A percentile compares a stretch with the other conserved stretches of the same genome.
Conservation (phyloP, 2,329 filamentous ascomycete genomes). For the Epichloe sylvatica region DNA sequence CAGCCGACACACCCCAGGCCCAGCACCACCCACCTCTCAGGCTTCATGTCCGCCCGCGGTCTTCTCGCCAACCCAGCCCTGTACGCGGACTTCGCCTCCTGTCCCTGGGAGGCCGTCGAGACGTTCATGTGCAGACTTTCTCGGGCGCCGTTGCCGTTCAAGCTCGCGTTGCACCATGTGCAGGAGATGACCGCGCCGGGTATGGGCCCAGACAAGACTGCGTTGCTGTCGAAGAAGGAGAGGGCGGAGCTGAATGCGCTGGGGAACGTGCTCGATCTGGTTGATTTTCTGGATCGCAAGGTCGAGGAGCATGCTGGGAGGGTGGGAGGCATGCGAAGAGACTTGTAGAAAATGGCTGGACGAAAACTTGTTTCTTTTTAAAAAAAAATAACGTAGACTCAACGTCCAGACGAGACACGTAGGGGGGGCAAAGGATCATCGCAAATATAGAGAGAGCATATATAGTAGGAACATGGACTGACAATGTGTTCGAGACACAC, state of each 20-base stretch:
- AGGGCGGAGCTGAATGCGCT: conserved; percentile 34
- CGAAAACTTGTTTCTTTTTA: background rate
- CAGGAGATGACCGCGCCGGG: conserved; percentile 51
- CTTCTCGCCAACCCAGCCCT: conserved; percentile 54
- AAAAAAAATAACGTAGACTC: background rate
- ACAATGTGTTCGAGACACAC: too few species aligned
- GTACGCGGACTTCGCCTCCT: conserved; percentile 42
- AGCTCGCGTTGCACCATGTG: conserved; percentile 51
- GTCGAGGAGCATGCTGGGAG: conserved; percentile 23
- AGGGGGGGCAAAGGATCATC: too few species aligned
- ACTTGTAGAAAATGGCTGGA: conserved; percentile 14
- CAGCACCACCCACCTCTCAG: conserved; percentile 37
- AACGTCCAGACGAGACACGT: too few species aligned
- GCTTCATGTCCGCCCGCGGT: conserved; percentile 58
- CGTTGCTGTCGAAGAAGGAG: conserved; percentile 43
- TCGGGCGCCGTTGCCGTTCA: conserved; percentile 44
- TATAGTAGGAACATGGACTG: too few species aligned
- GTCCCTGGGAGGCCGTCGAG: conserved; percentile 50
- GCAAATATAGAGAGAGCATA: too few species aligned
- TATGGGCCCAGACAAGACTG: conserved; percentile 36
- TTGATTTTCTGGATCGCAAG: conserved; percentile 46
- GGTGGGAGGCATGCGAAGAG: conserved; percentile 17
- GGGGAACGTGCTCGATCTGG: conserved; percentile 40
- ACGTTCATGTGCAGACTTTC: conserved; percentile 46
- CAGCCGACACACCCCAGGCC: conserved; percentile 11